phyloP scores from a whole-genome alignment of 2,329 filamentous ascomycete genomes.

The Trichophyton equinum region DNA sequence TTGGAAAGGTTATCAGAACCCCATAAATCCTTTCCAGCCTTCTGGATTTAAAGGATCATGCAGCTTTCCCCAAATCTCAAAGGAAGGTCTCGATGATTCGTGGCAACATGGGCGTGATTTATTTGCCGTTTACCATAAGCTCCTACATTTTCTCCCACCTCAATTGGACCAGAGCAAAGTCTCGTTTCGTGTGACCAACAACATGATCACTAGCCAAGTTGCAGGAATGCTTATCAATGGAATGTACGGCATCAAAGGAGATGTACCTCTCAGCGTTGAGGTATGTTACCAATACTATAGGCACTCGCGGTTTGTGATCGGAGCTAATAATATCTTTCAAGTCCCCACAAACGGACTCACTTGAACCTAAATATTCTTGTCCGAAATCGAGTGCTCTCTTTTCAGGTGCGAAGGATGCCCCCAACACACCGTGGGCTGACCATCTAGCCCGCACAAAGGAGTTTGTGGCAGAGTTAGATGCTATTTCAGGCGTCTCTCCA shows the following conservation, averaged over 20 bases:
- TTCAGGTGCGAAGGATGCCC: conserved; percentile 36
- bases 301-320: background rate
- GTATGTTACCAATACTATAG: conserved; percentile 16
- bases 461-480: conserved; percentile 51
- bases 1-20: conserved; percentile 51
- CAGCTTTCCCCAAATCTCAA: conserved; percentile 70
- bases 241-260: conserved; percentile 43
- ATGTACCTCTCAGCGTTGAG: conserved; percentile 40
- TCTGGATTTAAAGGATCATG: conserved; percentile 61
- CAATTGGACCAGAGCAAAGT: conserved; percentile 37
- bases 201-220: conserved; percentile 70
- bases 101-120: conserved; percentile 66
- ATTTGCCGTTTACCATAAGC: conserved; percentile 59
- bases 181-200: conserved; percentile 63
- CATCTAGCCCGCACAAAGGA: conserved; percentile 47
- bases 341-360: conserved; percentile 41
- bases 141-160: conserved; percentile 54
- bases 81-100: conserved; percentile 58
- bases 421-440: conserved; percentile 44
- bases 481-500: conserved; percentile 51
- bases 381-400: conserved; percentile 36
- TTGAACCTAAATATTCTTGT: conserved; percentile 64
- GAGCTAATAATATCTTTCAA: background rate
- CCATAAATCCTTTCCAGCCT: conserved; percentile 54
- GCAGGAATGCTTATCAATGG: conserved; percentile 61